phyloP scores from a whole-genome alignment of 2,329 filamentous ascomycete species.

The Colletotrichum caudatum region DNA sequence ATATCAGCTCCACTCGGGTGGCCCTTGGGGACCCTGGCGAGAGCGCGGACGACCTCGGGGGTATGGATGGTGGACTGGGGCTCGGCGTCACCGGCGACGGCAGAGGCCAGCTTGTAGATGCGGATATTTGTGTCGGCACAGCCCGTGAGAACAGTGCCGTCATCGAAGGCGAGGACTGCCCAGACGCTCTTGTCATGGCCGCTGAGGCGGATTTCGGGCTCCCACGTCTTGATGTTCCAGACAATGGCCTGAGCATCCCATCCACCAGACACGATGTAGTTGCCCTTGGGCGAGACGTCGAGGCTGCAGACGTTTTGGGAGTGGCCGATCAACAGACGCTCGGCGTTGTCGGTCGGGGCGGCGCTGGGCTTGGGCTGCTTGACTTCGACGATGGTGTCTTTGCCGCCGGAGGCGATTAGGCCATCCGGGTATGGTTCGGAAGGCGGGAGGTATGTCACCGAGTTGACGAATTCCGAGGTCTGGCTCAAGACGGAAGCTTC shows the following conservation, averaged over 20 bases:
- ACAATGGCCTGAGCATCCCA: conserved; percentile 92
- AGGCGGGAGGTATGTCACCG: conserved; percentile 80
- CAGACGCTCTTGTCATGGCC: conserved; percentile 86
- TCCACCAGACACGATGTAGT: conserved; percentile 86
- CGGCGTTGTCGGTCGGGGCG: conserved; percentile 78
- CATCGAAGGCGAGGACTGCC: conserved; percentile 88
- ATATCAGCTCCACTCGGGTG: conserved; percentile 91
- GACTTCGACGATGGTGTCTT: conserved; percentile 93
- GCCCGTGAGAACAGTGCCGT: conserved; percentile 85
- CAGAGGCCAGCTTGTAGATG: conserved; percentile 78
- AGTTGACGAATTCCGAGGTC: conserved; percentile 89
- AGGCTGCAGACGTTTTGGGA: conserved; percentile 88
- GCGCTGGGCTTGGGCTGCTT: conserved; percentile 78
- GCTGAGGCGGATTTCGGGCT: conserved; percentile 74
- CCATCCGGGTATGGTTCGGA: conserved; percentile 78
- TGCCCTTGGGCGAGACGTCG: conserved; percentile 79
- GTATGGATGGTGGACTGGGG: conserved; percentile 70
- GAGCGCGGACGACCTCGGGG: conserved; percentile 86
- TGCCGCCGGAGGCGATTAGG: conserved; percentile 86
- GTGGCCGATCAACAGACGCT: conserved; percentile 88
- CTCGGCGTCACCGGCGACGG: conserved; percentile 66
- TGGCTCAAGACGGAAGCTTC: conserved; percentile 83
- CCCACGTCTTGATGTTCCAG: conserved; percentile 90
- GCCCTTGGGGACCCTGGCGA: conserved; percentile 81
- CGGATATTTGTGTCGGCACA: conserved; percentile 92